Evolutionary conservation across 352 stramenopile species (phyloP), one percentile per base, ranked within the genome.

Genomic region (Phytophthora aleatoria): DNA sequence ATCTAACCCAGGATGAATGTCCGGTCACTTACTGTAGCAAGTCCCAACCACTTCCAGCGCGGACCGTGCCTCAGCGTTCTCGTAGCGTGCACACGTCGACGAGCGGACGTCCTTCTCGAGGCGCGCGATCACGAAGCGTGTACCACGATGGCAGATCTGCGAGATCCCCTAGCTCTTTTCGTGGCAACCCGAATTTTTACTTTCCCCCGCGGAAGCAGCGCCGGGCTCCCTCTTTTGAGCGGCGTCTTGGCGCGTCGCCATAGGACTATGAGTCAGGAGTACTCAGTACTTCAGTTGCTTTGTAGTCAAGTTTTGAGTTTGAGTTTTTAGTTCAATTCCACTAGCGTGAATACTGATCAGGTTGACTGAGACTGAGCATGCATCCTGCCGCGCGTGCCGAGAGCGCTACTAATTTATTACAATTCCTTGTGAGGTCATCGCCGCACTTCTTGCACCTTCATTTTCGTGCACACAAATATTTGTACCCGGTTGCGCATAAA

Each of bases 171-270:
- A 57, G 50, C 26, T 24, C 12, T 16, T 33, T 10, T 45, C 38
- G 51, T 16, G 38, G 8, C 9, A 28, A 59, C 27, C 6, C 36
- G 26, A 31, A 39, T 10, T 49, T 59, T 11, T 59, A 13, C 51
- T 59, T 59, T 9, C 39, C 26, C 20, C 38, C 38, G 11, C 24
- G 26, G 51, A 28, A 59, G 38, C 38, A 13, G 11, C 53, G 38
- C 15, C 26, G 44, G 3, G 15, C 26, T 50, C 26, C 26, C 3
- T 50, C 44, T 20, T 50, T 50, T n/a, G 44, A 50, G 44, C 44
- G 27, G 5, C 45, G 11, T 39, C 15, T 52, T 13, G 12, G 15
- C 5, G 35, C 27, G 28, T 52, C 35, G 20, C 24, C 9, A 24
- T 48, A 43, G 8, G 13, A 31, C n/a, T 3, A 47, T 20, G 20